Evolutionary conservation across 202 grass and related monocot species (phyloP), one percentile per base, ranked within the genome.

Genomic region (Setaria viridis): DNA sequence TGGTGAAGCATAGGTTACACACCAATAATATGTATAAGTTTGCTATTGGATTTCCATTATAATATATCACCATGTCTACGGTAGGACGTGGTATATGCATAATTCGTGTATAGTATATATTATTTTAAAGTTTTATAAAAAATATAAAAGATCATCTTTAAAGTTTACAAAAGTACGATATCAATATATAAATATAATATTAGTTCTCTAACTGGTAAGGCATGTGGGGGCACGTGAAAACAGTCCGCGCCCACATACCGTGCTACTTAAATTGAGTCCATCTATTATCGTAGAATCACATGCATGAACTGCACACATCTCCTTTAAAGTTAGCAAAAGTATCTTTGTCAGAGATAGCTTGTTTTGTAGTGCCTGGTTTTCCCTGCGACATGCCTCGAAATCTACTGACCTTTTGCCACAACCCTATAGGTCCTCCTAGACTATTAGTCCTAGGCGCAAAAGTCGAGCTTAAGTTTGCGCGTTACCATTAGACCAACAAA

Each of bases 291-390:
- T 2, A 76, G 17, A 51, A 25, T 80, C 60, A 68, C 76, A 3
- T 60, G 33, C 11, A 70, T 68, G 5, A 16, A 62, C 21, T 70
- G 12, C 3, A 69, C 8, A 63, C 16, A 82, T 82, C 63, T 15
- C 5, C 35, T 64, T n/a, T 85, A 82, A 85, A 86, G 55, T 48
- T 65, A 50, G 37, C 35, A 78, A 78, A 72, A 57, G 63, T 33
- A 65, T 66, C 64, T 76, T 73, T 67, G 20, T 32, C 54, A 77
- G 60, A 57, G 6, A 11, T 43, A 34, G 46, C 20, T 72, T 86
- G 83, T 65, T 47, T 57, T 77, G 2, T 89, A 82, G 82, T 20
- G 1, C 1, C 0, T 77, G 45, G 13, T 63, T 76, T 64, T 37
- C 34, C 43, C 10, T 55, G 33, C 21, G 33, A 39, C 33, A 80